These are phyloP conservation scores for Eimeria tenella DNA, from an alignment of 169 alveolate species.

Conservation along the genomic window DNA sequence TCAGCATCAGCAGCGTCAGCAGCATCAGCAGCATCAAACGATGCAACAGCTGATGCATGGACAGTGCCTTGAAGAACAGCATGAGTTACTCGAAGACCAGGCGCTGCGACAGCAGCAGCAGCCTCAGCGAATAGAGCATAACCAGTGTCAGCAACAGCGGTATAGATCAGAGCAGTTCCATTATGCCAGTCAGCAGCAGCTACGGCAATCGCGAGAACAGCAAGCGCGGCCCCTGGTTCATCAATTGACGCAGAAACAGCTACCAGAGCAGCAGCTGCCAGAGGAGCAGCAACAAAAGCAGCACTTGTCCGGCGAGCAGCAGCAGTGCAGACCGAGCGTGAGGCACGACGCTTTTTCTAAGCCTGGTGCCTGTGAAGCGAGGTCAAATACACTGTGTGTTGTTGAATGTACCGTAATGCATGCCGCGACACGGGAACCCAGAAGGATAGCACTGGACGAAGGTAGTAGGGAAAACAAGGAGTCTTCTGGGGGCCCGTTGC, in stretches of 20 bases:
- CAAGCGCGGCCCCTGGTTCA: neutral
- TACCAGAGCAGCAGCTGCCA: neutral
- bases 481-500: neutral
- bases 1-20: neutral
- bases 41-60: neutral
- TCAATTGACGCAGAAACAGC: neutral
- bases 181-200: neutral
- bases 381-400: no score
- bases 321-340: neutral
- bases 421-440: no score
- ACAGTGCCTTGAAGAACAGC: neutral
- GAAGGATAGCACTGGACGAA: no score
- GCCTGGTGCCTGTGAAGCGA: no score
- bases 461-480: neutral
- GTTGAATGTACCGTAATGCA: no score
- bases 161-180: neutral
- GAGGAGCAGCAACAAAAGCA: neutral
- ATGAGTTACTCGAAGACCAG: neutral
- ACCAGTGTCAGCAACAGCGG: neutral
- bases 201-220: neutral
- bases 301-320: neutral
- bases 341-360: no score
- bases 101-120: conserved; percentile 4
- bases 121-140: neutral
- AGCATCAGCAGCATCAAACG: neutral